These are phyloP conservation scores for Pseudogymnoascus sp. DNA, from an alignment of 2,329 filamentous ascomycete species.

Conservation along the genomic window DNA sequence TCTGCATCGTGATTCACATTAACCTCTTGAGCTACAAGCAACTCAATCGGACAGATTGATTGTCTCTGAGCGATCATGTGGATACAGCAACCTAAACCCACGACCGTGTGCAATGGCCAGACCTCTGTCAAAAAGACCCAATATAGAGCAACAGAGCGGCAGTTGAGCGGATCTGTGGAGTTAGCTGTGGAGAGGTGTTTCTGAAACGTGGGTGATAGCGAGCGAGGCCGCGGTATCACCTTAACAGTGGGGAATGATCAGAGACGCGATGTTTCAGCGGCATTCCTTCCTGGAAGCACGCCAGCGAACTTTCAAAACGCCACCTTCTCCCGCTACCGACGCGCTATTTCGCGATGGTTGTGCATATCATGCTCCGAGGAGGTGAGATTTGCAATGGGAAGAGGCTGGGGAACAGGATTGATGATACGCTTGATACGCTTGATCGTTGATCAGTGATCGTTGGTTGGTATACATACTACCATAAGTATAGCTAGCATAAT, in stretches of 20 bases:
- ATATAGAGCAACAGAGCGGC: not conserved
- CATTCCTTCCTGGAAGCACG: not conserved
- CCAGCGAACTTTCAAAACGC: constrained; percentile 1
- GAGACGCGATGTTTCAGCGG: not conserved
- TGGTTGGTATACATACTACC: not conserved
- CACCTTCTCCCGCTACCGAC: not conserved
- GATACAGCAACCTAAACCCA: not conserved
- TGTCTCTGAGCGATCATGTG: not conserved
- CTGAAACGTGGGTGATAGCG: not conserved
- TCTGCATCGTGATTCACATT: not conserved
- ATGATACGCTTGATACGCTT: not conserved
- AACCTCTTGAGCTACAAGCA: not conserved
- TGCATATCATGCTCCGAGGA: not conserved
- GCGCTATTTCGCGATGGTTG: not conserved
- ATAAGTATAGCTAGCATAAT: not conserved
- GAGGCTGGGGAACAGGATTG: not conserved
- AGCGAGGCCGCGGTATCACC: not conserved
- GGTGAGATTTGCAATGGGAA: not conserved
- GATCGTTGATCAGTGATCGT: not conserved
- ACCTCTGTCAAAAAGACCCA: not conserved
- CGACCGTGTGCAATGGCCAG: not conserved
- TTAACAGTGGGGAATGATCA: not conserved
- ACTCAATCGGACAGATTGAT: constrained; percentile 2
- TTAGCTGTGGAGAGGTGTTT: not conserved
- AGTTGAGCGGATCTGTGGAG: constrained; percentile 2